phyloP scores from a whole-genome alignment of 2,329 filamentous ascomycete genomes.

The Claviceps africana region DNA sequence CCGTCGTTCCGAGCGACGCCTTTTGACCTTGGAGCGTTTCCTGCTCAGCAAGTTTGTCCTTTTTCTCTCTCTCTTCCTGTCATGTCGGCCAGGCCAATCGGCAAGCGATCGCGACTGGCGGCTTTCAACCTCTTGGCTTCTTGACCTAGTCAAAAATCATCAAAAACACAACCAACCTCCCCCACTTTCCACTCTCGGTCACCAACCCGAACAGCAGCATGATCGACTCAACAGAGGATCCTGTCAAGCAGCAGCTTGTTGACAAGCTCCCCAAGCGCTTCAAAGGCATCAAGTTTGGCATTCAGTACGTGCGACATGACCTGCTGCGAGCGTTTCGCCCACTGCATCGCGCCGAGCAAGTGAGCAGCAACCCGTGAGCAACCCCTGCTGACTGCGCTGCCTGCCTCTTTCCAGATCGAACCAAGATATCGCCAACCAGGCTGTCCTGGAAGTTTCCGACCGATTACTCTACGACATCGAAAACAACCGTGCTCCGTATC shows the following conservation, averaged over 20 bases:
- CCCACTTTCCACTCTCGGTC: background rate
- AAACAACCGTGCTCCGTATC: conserved; percentile 59
- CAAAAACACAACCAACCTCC: background rate
- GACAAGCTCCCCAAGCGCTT: conserved; percentile 81
- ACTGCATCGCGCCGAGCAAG: background rate
- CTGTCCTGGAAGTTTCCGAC: conserved; percentile 87
- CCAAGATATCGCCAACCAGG: conserved; percentile 90
- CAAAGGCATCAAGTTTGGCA: conserved; percentile 81
- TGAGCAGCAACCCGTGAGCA: too few relatives aligned
- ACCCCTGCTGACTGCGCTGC: background rate
- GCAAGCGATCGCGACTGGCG: conserved; percentile 4
- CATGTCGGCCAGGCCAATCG: conserved; percentile 5
- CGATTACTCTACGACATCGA: conserved; percentile 85
- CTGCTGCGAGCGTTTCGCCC: background rate
- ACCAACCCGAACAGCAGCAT: background rate
- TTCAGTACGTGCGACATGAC: conserved; percentile 25
- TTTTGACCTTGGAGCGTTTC: background rate
- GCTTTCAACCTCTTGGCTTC: conserved; percentile 1
- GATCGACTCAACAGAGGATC: conserved; percentile 5
- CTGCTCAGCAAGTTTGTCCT: background rate
- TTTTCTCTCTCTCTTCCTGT: background rate
- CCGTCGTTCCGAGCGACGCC: background rate
- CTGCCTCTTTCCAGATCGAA: conserved; percentile 46
- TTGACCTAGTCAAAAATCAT: background rate
- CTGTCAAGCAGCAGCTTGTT: conserved; percentile 37